Evolutionary conservation across 2,329 filamentous ascomycete species (phyloP).

Genomic region (Colletotrichum melonis): DNA sequence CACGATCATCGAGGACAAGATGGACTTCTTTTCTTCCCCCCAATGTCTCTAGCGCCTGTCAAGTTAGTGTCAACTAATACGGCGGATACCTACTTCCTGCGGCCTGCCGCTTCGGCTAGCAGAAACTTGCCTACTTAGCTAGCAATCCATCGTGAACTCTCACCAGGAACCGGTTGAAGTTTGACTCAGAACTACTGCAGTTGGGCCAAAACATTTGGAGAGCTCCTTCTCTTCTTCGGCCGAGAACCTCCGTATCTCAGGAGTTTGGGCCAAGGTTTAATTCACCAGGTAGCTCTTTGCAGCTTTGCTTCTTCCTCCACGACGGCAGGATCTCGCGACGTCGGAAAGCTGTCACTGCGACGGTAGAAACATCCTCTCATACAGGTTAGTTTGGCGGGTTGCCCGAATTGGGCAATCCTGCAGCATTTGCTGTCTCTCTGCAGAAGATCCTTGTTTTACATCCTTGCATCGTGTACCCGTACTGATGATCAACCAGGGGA

Average conservation of each 20-base stretch:
- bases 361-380: slow-evolving; percentile 2
- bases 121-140: not conserved
- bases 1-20: slow-evolving; percentile 9
- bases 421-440: slow-evolving; percentile 7
- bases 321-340: slow-evolving; percentile 4
- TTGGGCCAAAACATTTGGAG: not conserved
- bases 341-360: slow-evolving; percentile 12
- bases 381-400: not conserved
- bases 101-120: not conserved
- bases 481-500: slow-evolving; percentile 8
- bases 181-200: no score
- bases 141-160: no score
- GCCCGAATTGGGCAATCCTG: slow-evolving; percentile 6
- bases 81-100: no score
- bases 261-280: not conserved
- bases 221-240: slow-evolving; percentile 7
- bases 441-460: slow-evolving; percentile 16
- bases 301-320: not conserved
- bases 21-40: not conserved
- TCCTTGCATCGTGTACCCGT: slow-evolving; percentile 1
- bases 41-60: slow-evolving; percentile 1
- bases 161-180: no score
- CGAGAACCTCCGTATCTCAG: slow-evolving; percentile 6
- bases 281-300: not conserved
- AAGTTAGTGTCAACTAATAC: no score